phyloP scores from a whole-genome alignment of 352 stramenopile genomes.

The Phytopythium helicoides region DNA sequence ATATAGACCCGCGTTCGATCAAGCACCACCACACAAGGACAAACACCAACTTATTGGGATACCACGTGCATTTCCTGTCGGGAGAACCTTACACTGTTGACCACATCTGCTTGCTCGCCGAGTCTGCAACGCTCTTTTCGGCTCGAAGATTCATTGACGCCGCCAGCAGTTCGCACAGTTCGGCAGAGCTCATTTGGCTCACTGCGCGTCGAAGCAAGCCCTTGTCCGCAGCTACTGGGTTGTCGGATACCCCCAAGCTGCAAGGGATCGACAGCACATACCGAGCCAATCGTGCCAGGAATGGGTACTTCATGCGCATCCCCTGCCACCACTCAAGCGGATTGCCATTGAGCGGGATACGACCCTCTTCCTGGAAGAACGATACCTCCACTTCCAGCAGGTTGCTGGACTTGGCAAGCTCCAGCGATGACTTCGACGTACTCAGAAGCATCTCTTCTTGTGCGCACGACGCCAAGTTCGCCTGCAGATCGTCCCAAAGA shows the following conservation, averaged over 20 bases:
- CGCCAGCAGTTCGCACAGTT: slow-evolving; percentile 45
- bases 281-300: slow-evolving; percentile 54
- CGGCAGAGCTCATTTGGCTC: slow-evolving; percentile 31
- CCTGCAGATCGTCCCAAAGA: slow-evolving; percentile 77
- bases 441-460: slow-evolving; percentile 75
- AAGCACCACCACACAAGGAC: too few species aligned
- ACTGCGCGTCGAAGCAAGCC: slow-evolving; percentile 36
- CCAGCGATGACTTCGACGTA: slow-evolving; percentile 60
- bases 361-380: slow-evolving; percentile 69
- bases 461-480: slow-evolving; percentile 63
- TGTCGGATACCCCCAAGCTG: slow-evolving; percentile 42
- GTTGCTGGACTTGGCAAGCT: slow-evolving; percentile 73
- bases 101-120: slow-evolving; percentile 48
- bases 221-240: slow-evolving; percentile 40
- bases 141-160: slow-evolving; percentile 57
- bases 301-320: slow-evolving; percentile 81
- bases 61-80: too few species aligned
- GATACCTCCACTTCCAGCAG: slow-evolving; percentile 76
- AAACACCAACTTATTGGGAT: too few species aligned
- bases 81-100: slow-evolving; percentile 33
- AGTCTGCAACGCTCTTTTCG: slow-evolving; percentile 37
- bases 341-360: slow-evolving; percentile 55
- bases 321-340: slow-evolving; percentile 76
- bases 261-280: slow-evolving; percentile 71
- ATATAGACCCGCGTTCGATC: too few species aligned